Evolutionary conservation across 2,329 filamentous ascomycete species (phyloP).

Genomic region (Drechslerella stenobrocha): DNA sequence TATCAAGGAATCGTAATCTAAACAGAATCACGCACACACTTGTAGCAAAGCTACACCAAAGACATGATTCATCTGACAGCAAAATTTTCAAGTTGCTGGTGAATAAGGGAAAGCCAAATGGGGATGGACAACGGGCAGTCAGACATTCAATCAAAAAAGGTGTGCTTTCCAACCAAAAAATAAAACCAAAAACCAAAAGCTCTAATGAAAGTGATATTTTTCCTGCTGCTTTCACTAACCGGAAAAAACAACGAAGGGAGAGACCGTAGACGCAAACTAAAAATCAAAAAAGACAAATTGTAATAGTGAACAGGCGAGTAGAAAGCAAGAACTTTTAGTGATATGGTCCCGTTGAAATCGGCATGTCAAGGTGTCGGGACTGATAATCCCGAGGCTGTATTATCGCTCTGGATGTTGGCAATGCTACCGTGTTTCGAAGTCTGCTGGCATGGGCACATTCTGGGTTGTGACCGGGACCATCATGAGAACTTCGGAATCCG

Average conservation of each 20-base stretch:
- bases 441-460: constrained; percentile 32
- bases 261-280: constrained; percentile 3
- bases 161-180: constrained; percentile 46
- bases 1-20: constrained; percentile 47
- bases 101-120: constrained; percentile 27
- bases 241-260: constrained; percentile 17
- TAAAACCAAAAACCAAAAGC: constrained; percentile 17
- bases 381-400: constrained; percentile 21
- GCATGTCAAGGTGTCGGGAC: constrained; percentile 41
- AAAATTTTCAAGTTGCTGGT: constrained; percentile 31
- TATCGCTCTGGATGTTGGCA: constrained; percentile 20
- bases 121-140: constrained; percentile 42
- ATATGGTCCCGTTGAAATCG: constrained; percentile 47
- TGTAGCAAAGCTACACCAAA: constrained; percentile 46
- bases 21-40: constrained; percentile 43
- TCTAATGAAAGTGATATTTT: constrained; percentile 45
- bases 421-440: constrained; percentile 44
- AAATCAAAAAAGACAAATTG: constrained; percentile 17
- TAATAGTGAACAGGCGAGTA: constrained; percentile 23
- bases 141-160: constrained; percentile 44
- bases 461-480: constrained; percentile 48
- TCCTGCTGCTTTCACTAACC: constrained; percentile 9
- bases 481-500: constrained; percentile 47
- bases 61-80: constrained; percentile 48
- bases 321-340: constrained; percentile 49